A percentile compares a stretch with the other conserved stretches of the same genome.
phyloP scores from a whole-genome alignment of 148 eudicot genomes.

The Cornus controversa region DNA sequence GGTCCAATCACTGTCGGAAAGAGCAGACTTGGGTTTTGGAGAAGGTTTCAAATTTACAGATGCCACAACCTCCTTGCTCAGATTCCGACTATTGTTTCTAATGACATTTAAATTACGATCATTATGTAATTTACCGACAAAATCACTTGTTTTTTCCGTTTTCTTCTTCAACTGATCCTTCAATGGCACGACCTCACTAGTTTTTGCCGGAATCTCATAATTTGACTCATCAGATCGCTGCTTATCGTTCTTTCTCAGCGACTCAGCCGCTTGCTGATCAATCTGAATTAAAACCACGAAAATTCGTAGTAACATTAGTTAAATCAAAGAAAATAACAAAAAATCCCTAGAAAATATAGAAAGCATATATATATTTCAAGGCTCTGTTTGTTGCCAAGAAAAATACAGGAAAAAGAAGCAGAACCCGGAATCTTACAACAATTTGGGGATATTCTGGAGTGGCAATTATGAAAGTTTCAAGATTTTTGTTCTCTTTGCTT shows the following conservation, averaged over 20 bases:
- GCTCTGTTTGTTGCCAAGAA: neutral
- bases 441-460: neutral
- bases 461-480: neutral
- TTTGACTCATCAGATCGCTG: conserved; percentile 50
- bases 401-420: neutral
- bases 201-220: conserved; percentile 27
- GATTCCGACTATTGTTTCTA: conserved; percentile 11
- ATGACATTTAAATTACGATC: conserved; percentile 17
- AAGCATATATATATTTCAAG: neutral
- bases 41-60: conserved; percentile 19
- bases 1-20: conserved; percentile 90
- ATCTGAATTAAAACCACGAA: conserved; percentile 44
- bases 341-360: neutral
- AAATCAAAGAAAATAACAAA: neutral
- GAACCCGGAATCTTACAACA: neutral
- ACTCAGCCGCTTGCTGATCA: conserved; percentile 97
- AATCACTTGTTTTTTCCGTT: conserved; percentile 24
- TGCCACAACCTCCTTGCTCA: conserved; percentile 28
- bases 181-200: conserved; percentile 43
- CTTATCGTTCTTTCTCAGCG: conserved; percentile 66
- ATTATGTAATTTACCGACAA: conserved; percentile 24
- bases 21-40: conserved; percentile 30
- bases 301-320: neutral
- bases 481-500: neutral
- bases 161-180: conserved; percentile 84